Base-by-base conservation (phyloP, 768 basidiomycete genomes). In the Gloeopeniophorella convolvens region DNA sequence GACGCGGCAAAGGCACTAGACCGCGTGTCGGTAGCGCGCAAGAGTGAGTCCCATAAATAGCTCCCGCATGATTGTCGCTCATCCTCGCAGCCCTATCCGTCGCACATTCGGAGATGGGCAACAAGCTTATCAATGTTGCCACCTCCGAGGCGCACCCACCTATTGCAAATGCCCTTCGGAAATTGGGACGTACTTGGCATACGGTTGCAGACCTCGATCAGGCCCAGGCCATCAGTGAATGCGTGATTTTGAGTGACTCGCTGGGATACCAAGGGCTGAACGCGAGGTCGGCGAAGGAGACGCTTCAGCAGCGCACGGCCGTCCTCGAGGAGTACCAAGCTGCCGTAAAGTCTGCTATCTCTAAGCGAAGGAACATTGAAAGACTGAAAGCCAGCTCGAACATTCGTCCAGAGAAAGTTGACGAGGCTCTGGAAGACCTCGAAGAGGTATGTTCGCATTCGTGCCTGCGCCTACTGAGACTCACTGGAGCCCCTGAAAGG, bases 201-300 rank as follows among this genome's bases (percentile, higher is more conserved):
- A 86, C 79, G 63, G 67, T 94, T 13, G 83, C 90, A 2, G 93
- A 94, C 62, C 77, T 96, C 50, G 85, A 91, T 58, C 85, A 89
- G 55, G 88, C 91, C 3, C 90, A 96, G 67, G 82, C 90, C 27
- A 88, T 92, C 54, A 92, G 87, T 59, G 95, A 97, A 74, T 91
- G 89, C 59, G 90, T 98, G 24, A 85, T 97, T 35, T 69, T 99
- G 23, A 94, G 93, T n/a, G 96, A 99, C 67, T 85, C 91, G 0
- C 71, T 98, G 45, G 92, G 92, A 2, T 99, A 99, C 67, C 94
- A 98, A 66, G 89, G 93, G 16, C 75, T 94, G 70, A 98, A 99
- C 62, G 92, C 96, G n/a, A 78, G 87, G 37, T 90, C 94, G 16
- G 96, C 96, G 1, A 97, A 96, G 65, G 92, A 95, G 66, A 94